These are phyloP conservation scores for Dryas alaskensis DNA, from an alignment of 306 rosid species.

Conservation along the genomic window DNA sequence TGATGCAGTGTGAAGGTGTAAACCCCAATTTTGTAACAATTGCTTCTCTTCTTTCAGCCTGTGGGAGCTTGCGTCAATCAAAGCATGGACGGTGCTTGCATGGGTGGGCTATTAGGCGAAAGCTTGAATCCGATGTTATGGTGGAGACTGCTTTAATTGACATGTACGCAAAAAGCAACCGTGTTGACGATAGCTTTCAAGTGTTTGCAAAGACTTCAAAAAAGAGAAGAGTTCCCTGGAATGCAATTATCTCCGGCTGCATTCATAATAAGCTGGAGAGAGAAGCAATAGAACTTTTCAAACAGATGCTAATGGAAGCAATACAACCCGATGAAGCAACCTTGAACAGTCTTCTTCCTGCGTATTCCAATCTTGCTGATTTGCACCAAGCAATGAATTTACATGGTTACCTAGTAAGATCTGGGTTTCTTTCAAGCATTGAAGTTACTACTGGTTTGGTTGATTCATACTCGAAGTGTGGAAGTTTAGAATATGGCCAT, in stretches of 20 bases:
- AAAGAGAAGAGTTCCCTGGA: conserved; percentile 72
- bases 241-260: conserved; percentile 67
- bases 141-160: conserved; percentile 82
- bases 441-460: conserved; percentile 71
- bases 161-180: conserved; percentile 53
- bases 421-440: conserved; percentile 58
- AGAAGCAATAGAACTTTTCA: conserved; percentile 63
- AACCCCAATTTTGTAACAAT: conserved; percentile 63
- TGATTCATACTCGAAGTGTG: conserved; percentile 73
- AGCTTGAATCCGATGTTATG: conserved; percentile 58
- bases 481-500: conserved; percentile 61
- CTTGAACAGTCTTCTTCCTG: conserved; percentile 71
- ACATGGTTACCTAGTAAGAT: conserved; percentile 56
- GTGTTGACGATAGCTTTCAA: conserved; percentile 41
- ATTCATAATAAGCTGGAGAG: conserved; percentile 57
- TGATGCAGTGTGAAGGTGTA: conserved; percentile 63
- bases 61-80: conserved; percentile 49
- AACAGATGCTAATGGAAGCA: conserved; percentile 58
- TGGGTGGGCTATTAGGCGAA: conserved; percentile 69
- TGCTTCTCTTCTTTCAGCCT: conserved; percentile 68
- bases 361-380: conserved; percentile 69
- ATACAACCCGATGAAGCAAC: conserved; percentile 59
- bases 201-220: conserved; percentile 57
- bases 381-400: conserved; percentile 64
- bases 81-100: conserved; percentile 66